Base-by-base conservation (phyloP, 208 protist species). In the Herpetomonas samuelpessoai region DNA sequence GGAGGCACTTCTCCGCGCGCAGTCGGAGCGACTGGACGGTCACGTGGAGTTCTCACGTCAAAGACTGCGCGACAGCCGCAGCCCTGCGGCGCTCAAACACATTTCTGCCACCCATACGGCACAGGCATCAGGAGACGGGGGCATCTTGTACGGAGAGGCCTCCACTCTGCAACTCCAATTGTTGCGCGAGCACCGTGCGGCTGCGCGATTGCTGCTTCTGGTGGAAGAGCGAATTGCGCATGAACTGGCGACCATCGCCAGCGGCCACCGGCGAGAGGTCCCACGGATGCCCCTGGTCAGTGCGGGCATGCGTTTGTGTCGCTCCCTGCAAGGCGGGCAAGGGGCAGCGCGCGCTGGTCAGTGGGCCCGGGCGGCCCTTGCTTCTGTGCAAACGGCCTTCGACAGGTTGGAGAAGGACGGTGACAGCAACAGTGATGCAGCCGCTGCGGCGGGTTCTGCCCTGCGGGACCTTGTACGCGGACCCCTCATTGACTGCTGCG, bases 301-400 rank as follows among this genome's bases (percentile, higher is more conserved):
- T n/a, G 45, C 35, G 10, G 64, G 29, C 0, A 22, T 74, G 50
- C 46, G 14, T n/a, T 7, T 65, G 9, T 66, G 66, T 50, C 38
- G 29, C 0, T 39, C 38, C 16, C 49, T 47, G 45, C 67, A 72
- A 14, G 24, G 63, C 54, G 49, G 70, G 62, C 22, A 31, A 61
- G 27, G 70, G 52, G 9, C 57, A 47, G 24, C 12, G 44, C 44
- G 44, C 16, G 44, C 44, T 22, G 19, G 12, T 3, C 44, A 19
- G 16, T 48, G 44, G 16, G 44, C 44, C 44, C 44, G 22, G 4
- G 44, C 10, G 4, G 44, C 44, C 18, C 44, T 48, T 3, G 12
- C 44, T 3, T 10, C 44, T 19, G 18, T 48, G 16, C 10, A 41
- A 16, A 16, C 35, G 16, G 10, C 12, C 10, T 48, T 6, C 18